Evolutionary conservation across 2,329 filamentous ascomycete species (phyloP), one percentile per base, ranked within the genome.

Genomic region (Teratosphaeria epicoccoides): DNA sequence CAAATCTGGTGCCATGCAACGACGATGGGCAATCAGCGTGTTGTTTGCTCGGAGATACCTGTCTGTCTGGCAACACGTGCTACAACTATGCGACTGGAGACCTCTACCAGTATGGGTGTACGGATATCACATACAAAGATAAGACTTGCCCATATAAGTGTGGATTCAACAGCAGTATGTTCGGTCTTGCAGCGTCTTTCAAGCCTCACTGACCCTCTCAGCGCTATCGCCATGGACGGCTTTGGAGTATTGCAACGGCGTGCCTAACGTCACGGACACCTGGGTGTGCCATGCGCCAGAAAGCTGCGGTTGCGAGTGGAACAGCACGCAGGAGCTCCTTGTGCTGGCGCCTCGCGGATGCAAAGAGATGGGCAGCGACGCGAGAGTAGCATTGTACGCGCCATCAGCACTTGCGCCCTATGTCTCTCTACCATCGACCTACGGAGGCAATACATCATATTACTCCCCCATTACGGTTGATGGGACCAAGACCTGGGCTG

Each of bases 61-160:
- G 63, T 45, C 49, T 65, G 2, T 59, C 60, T 11, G 63, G 62
- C 12, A 64, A 61, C 43, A 49, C 59, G 17, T 66, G 63, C 52
- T 65, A 57, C 48, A 63, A 64, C 37, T 55, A 54, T 28, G 43
- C n/a, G 1, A 63, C 55, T 2, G 63, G 61, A 11, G 60, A 63
- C 44, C 17, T 56, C 10, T 65, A 65, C 29, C 59, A 65, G 49
- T 65, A 66, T 50, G 63, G 62, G n/a, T 66, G 63, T 49, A 64
- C 62, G 1, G 63, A 66, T 50, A 59, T 62, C n/a, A 58, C 37
- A 14, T 66, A 65, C 46, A 33, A 55, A 20, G 62, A 65, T 48
- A 29, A 51, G 17, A 49, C 49, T 1, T 66, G 63, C 53, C 62
- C 63, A 2, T 61, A 57, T 43, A 66, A 66, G 44, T 65, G 63